A percentile compares a stretch with the other conserved stretches of the same genome.
phyloP scores from a whole-genome alignment of 2,329 filamentous ascomycete species.

The Verticillium nubilum region DNA sequence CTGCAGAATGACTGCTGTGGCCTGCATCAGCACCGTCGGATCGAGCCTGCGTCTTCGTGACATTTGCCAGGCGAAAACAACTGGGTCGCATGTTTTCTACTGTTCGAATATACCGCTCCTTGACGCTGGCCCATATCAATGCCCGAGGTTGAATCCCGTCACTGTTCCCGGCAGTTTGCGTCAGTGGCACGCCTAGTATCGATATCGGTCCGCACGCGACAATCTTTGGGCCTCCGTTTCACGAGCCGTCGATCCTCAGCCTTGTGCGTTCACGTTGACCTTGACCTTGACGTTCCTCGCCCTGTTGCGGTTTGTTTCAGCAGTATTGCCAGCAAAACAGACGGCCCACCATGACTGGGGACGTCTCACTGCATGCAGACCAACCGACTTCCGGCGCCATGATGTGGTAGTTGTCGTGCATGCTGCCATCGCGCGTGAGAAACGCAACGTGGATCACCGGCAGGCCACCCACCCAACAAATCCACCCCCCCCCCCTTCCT shows the following conservation, averaged over 20 bases:
- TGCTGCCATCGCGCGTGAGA: not conserved
- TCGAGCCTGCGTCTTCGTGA: not conserved
- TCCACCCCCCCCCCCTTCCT: not conserved
- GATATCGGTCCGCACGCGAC: not conserved
- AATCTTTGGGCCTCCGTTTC: not conserved
- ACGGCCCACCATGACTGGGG: not conserved
- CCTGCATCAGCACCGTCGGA: not conserved
- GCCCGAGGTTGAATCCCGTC: not conserved
- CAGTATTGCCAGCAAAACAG: not conserved
- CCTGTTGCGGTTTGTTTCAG: too few relatives aligned
- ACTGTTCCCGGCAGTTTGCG: not conserved
- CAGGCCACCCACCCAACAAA: not conserved
- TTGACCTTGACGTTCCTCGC: too few relatives aligned
- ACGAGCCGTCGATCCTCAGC: not conserved
- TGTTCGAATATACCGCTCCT: not conserved
- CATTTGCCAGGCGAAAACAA: not conserved
- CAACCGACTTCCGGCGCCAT: not conserved
- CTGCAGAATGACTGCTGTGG: not conserved
- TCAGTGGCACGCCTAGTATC: not conserved
- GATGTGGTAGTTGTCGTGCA: not conserved
- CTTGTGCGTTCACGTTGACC: not conserved
- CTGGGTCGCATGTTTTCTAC: not conserved
- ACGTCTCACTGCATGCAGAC: not conserved
- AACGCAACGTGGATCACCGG: not conserved
- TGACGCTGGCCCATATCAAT: not conserved